Percentiles rank a stretch among this genome's conserved stretches.
These are phyloP conservation scores for Colletotrichum tabaci DNA, from an alignment of 2,329 filamentous ascomycete genomes.

Conservation along the genomic window DNA sequence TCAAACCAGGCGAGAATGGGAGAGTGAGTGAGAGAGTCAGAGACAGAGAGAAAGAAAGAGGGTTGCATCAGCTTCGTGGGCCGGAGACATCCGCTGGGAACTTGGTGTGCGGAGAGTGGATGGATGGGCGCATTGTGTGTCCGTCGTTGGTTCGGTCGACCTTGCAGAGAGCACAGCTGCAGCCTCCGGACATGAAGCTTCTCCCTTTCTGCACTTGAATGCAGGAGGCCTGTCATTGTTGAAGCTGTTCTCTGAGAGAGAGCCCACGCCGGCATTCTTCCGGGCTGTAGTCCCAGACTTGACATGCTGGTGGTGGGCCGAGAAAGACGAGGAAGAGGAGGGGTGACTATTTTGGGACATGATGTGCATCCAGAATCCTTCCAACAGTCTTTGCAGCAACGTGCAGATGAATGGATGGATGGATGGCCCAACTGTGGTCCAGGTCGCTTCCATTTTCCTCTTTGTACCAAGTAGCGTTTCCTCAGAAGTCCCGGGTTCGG, in stretches of 20 bases:
- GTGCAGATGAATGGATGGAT: constrained; percentile 5
- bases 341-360: constrained; percentile 41
- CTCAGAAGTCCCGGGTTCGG: neutral
- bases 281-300: constrained; percentile 33
- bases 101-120: neutral
- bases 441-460: constrained; percentile 24
- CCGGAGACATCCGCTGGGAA: neutral
- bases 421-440: constrained; percentile 29
- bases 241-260: constrained; percentile 15
- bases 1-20: neutral
- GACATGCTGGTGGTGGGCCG: constrained; percentile 26
- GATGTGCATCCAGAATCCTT: constrained; percentile 38
- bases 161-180: constrained; percentile 30
- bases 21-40: neutral
- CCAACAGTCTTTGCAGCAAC: constrained; percentile 27
- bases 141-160: constrained; percentile 34
- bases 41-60: neutral
- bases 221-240: constrained; percentile 31
- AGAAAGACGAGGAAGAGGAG: neutral
- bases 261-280: constrained; percentile 32
- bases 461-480: no score
- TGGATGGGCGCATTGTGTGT: constrained; percentile 19
- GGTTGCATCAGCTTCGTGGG: neutral
- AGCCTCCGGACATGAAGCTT: constrained; percentile 31
- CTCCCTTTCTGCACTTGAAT: constrained; percentile 36